These are phyloP conservation scores for Oidiodendron maius DNA, from an alignment of 495 filamentous ascomycete species.

Conservation along the genomic window DNA sequence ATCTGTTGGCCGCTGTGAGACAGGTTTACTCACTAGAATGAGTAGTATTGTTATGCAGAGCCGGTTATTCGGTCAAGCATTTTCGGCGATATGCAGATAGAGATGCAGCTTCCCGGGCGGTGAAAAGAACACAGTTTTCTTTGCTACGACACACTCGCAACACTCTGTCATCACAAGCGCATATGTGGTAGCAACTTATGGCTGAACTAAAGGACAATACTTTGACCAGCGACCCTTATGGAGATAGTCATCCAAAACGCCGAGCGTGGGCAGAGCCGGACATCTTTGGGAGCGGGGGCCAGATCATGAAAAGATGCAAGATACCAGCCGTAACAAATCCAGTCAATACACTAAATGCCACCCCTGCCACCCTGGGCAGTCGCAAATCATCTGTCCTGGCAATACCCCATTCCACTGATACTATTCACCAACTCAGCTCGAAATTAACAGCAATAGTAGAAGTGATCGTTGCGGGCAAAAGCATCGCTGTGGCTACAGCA, in stretches of 20 bases:
- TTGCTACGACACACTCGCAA: slow-evolving; percentile 1
- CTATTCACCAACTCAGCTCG: slow-evolving; percentile 1
- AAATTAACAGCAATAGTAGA: slow-evolving; percentile 2
- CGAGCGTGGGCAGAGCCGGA: slow-evolving; percentile 1
- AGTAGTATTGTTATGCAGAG: too few relatives aligned
- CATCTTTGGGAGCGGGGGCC: not conserved
- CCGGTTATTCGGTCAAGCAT: too few relatives aligned
- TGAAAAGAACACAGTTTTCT: not conserved
- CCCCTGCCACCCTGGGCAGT: not conserved
- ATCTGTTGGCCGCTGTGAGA: too few relatives aligned
- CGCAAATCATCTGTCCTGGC: slow-evolving; percentile 2
- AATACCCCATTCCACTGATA: slow-evolving; percentile 3
- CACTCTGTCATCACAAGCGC: not conserved
- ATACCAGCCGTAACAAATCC: not conserved
- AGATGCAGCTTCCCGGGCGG: not conserved
- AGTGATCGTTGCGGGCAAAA: not conserved
- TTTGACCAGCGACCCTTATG: not conserved
- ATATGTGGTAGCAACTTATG: slow-evolving; percentile 3
- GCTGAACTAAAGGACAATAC: slow-evolving; percentile 3
- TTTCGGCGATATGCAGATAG: too few relatives aligned
- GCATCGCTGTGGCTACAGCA: slow-evolving; percentile 6
- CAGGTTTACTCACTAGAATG: too few relatives aligned
- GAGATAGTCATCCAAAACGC: not conserved
- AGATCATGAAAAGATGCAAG: slow-evolving; percentile 1
- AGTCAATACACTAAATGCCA: slow-evolving; percentile 1